Evolutionary conservation across 164 flowering plant genomes (phyloP), one percentile per base, ranked within the genome.

Genomic region (Macadamia integrifolia): DNA sequence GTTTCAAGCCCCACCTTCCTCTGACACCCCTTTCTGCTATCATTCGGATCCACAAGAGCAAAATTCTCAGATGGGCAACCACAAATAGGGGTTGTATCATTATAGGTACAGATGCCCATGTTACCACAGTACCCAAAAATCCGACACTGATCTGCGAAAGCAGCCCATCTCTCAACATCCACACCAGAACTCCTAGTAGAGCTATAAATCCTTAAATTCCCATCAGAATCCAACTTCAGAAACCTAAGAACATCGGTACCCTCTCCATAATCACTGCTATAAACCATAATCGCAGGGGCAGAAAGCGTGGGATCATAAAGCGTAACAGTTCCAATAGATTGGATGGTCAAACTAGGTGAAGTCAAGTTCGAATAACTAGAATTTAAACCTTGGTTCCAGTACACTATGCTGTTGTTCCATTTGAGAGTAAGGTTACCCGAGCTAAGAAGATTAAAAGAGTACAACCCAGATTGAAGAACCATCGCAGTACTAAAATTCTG

Each of bases 91-190:
- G 18, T 55, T 0, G 88, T 65, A 64, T 82, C 85, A 59, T 84
- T 82, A 56, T 93, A 91, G 66, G 87, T 84, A 76, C 98, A 93
- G 18, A 93, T 78, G 10, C 98, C 95, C 70, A 83, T 48, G 66
- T 89, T 75, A 40, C 98, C 98, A 77, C 98, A 93, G 67, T 76
- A 91, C 9, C 90, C 98, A 64, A 71, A 93, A 46, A 93, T 90
- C 60, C 65, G 48, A 77, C 98, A 93, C 52, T 88, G 93, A 75
- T 93, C 93, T 59, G 55, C 29, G 58, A 93, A 87, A 66, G 98
- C 97, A 28, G 91, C 77, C 98, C 98, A 93, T 53, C 82, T 78
- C 63, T 13, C 65, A 9, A 29, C 74, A 2, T 17, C 3, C 57
- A 23, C 69, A 9, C 82, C 80, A 63, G 77, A 79, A 13, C 72